These are phyloP conservation scores for Chamaenerion angustifolium DNA, from an alignment of 345 rosid species.

Conservation along the genomic window DNA sequence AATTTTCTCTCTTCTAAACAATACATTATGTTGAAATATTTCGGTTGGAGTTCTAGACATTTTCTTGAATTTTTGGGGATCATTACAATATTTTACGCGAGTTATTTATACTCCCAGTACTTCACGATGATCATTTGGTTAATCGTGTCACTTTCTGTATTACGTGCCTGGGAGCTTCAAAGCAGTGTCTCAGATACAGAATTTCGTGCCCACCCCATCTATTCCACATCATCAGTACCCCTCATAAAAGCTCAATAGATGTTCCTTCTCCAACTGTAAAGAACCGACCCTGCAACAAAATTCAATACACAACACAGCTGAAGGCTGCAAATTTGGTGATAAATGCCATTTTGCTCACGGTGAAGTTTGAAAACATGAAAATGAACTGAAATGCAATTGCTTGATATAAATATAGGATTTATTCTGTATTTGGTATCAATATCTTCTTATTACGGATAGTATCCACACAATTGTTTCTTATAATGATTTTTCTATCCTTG, in stretches of 20 bases:
- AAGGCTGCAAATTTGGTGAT: constrained; percentile 72
- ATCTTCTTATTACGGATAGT: too few species aligned
- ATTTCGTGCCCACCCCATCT: constrained; percentile 25
- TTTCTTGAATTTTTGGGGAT: neutral
- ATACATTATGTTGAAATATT: neutral
- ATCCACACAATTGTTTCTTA: too few species aligned
- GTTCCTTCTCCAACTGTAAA: constrained; percentile 24
- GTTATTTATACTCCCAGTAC: constrained; percentile 31
- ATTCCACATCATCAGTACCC: constrained; percentile 16
- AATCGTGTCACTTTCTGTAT: constrained; percentile 80
- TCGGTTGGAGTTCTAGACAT: neutral
- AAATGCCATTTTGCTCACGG: constrained; percentile 70
- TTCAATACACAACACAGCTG: constrained; percentile 31
- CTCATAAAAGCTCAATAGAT: constrained; percentile 6
- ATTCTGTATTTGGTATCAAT: too few species aligned
- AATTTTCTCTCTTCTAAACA: too few species aligned
- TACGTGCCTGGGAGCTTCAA: constrained; percentile 73
- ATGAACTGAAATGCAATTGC: too few species aligned
- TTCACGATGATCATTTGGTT: constrained; percentile 91
- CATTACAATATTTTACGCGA: neutral
- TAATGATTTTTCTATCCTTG: too few species aligned
- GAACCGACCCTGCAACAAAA: constrained; percentile 56
- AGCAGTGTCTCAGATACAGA: constrained; percentile 72
- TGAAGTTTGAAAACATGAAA: too few species aligned
- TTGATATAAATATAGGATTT: too few species aligned